These are phyloP conservation scores for Xylaria bambusicola DNA, from an alignment of 495 filamentous ascomycete species.

Conservation along the genomic window DNA sequence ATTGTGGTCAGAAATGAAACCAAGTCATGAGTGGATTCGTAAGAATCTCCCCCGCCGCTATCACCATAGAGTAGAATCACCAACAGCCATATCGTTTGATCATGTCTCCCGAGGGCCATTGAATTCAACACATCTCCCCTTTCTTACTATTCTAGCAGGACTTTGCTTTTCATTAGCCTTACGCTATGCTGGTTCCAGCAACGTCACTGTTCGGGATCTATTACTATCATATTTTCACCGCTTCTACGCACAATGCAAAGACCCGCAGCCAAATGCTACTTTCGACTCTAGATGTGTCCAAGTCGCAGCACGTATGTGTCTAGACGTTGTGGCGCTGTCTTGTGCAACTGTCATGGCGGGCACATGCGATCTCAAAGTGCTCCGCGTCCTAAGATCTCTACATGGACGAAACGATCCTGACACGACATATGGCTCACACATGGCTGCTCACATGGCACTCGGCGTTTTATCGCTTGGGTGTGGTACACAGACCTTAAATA, in stretches of 20 bases:
- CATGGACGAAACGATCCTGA: slow-evolving; percentile 86
- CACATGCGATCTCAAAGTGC: slow-evolving; percentile 84
- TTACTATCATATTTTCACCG: slow-evolving; percentile 83
- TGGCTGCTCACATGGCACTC: slow-evolving; percentile 89
- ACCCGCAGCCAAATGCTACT: slow-evolving; percentile 41
- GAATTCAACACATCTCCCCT: slow-evolving; percentile 62
- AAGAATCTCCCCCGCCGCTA: slow-evolving; percentile 71
- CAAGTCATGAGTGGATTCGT: slow-evolving; percentile 71
- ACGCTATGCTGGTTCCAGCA: slow-evolving; percentile 82
- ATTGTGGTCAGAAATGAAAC: slow-evolving; percentile 82
- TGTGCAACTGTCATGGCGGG: slow-evolving; percentile 92
- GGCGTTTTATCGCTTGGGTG: slow-evolving; percentile 89
- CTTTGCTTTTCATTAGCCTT: slow-evolving; percentile 84
- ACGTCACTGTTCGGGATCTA: slow-evolving; percentile 70
- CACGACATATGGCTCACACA: slow-evolving; percentile 88
- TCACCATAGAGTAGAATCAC: slow-evolving; percentile 44
- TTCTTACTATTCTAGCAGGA: slow-evolving; percentile 89
- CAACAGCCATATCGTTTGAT: slow-evolving; percentile 14
- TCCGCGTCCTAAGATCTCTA: slow-evolving; percentile 82
- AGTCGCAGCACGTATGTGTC: slow-evolving; percentile 83
- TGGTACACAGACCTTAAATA: slow-evolving; percentile 89
- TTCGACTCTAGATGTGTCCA: slow-evolving; percentile 83
- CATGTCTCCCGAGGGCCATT: slow-evolving; percentile 26
- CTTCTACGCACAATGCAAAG: slow-evolving; percentile 74
- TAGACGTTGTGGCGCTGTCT: slow-evolving; percentile 79